Conservation (phyloP, 176 grass and related monocot species). For the Aegilops tauschii region DNA sequence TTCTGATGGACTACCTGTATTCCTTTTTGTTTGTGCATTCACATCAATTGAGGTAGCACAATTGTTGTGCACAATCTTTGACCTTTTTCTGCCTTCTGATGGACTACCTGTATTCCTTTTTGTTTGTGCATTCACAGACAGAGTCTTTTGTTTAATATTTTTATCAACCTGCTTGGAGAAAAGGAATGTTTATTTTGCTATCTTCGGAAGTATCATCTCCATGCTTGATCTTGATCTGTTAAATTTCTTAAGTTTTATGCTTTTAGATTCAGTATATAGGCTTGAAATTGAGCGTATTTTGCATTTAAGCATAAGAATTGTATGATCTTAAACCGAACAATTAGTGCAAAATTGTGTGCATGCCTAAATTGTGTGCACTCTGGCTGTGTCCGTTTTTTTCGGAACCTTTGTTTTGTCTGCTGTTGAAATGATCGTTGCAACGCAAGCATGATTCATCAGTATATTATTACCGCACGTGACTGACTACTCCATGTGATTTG, state of each 20-base stretch:
- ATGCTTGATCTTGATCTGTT: background rate
- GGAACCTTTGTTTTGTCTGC: background rate
- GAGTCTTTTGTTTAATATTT: background rate
- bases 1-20: background rate
- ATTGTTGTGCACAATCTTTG: background rate
- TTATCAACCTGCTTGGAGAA: background rate
- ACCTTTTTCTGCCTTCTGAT: background rate
- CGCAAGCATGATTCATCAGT: background rate
- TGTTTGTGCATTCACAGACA: background rate
- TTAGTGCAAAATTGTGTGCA: background rate
- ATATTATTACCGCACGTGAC: background rate
- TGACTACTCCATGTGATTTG: background rate
- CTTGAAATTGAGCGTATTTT: background rate
- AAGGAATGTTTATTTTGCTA: background rate
- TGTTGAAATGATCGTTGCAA: background rate
- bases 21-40: background rate
- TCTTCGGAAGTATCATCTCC: background rate
- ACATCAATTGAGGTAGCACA: conserved; percentile 47
- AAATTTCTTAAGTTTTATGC: background rate
- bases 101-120: background rate
- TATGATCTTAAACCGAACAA: background rate
- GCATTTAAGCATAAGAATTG: background rate
- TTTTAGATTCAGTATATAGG: background rate
- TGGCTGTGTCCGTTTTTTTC: background rate
- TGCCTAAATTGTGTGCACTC: background rate